Evolutionary conservation across 23 red algal species (phyloP).

Genomic region (Agarophyton chilense): DNA sequence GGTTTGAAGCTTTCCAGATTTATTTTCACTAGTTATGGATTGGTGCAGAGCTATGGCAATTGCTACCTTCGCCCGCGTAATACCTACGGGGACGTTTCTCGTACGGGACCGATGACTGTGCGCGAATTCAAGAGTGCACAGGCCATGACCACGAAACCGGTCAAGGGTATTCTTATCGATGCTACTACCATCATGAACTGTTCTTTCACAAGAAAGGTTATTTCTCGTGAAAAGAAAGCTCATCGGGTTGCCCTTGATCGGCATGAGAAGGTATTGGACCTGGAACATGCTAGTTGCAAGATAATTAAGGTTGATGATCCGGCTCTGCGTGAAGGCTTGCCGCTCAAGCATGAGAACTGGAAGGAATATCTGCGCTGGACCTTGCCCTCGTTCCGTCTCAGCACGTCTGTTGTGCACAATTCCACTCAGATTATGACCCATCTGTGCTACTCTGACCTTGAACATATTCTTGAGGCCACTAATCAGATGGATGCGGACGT

Average conservation of each 20-base stretch:
- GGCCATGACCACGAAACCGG: conserved; percentile 70
- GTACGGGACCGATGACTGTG: conserved; percentile 81
- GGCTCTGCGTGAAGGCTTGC: conserved; percentile 89
- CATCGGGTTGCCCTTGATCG: conserved; percentile 79
- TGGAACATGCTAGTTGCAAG: conserved; percentile 72
- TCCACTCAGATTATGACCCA: conserved; percentile 89
- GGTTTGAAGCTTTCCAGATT: conserved; percentile 81
- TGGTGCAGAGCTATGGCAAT: conserved; percentile 90
- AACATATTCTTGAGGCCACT: conserved; percentile 86
- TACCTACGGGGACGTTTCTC: conserved; percentile 85
- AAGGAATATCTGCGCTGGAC: conserved; percentile 87
- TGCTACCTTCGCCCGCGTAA: conserved; percentile 87
- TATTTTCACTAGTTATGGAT: conserved; percentile 83
- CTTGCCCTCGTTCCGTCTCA: conserved; percentile 80
- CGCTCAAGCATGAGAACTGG: conserved; percentile 74
- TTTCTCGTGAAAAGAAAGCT: conserved; percentile 74
- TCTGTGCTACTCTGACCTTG: conserved; percentile 92
- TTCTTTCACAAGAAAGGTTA: conserved; percentile 89
- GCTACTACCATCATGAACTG: conserved; percentile 91
- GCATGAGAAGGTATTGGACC: conserved; percentile 83
- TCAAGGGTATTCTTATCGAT: conserved; percentile 96
- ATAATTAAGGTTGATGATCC: conserved; percentile 95
- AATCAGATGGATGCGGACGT: conserved; percentile 84
- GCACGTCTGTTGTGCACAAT: conserved; percentile 56
- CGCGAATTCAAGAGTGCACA: conserved; percentile 81